These are phyloP conservation scores for Penicillium chermesinum DNA, from an alignment of 495 filamentous ascomycete species.

Conservation along the genomic window DNA sequence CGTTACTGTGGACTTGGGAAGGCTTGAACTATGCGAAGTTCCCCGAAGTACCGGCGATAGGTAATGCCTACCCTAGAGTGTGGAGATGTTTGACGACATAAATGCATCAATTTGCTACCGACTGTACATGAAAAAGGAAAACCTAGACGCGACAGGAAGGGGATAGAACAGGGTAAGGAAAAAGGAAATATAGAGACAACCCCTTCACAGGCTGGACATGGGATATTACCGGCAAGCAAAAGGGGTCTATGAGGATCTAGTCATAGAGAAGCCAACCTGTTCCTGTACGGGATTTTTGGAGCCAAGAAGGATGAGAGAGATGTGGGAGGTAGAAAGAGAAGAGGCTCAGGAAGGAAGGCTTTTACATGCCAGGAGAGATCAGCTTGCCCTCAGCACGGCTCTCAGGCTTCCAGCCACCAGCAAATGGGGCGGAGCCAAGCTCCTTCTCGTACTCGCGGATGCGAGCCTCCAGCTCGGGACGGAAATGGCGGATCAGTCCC, in stretches of 20 bases:
- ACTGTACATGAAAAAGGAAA: constrained; percentile 29
- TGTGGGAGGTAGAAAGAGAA: constrained; percentile 4
- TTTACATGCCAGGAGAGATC: constrained; percentile 71
- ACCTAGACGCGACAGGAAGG: constrained; percentile 31
- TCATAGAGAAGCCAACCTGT: constrained; percentile 12
- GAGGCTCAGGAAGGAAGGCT: background rate
- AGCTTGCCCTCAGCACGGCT: constrained; percentile 71
- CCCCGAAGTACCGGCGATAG: too few relatives aligned
- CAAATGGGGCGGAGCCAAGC: constrained; percentile 61
- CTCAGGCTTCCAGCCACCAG: constrained; percentile 84
- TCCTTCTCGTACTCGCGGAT: constrained; percentile 68
- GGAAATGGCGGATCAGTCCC: constrained; percentile 95
- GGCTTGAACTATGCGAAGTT: too few relatives aligned
- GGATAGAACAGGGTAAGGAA: constrained; percentile 23
- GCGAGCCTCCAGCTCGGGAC: constrained; percentile 86
- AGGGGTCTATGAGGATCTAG: constrained; percentile 20
- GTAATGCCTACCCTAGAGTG: too few relatives aligned
- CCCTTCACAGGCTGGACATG: constrained; percentile 8
- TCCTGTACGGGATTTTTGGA: constrained; percentile 23
- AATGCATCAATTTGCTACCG: constrained; percentile 35
- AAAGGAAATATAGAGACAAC: constrained; percentile 22
- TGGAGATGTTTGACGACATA: constrained; percentile 11
- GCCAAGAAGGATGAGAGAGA: constrained; percentile 11
- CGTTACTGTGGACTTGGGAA: too few relatives aligned
- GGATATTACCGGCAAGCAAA: constrained; percentile 15